Percentiles rank a stretch among this genome's conserved stretches.
These are phyloP conservation scores for Stemphylium lycopersici DNA, from an alignment of 2,329 filamentous ascomycete genomes.

Conservation along the genomic window DNA sequence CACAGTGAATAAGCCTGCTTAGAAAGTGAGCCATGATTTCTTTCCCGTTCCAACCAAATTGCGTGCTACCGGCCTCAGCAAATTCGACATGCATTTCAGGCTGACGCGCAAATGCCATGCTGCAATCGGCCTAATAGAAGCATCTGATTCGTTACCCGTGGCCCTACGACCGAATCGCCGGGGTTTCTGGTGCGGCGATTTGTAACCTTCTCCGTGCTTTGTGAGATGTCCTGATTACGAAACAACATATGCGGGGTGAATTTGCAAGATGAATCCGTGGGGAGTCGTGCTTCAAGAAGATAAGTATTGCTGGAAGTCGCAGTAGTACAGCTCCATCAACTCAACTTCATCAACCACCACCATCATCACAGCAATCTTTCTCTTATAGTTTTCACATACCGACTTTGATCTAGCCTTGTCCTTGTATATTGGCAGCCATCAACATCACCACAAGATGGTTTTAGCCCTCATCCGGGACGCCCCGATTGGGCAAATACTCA, in stretches of 20 bases:
- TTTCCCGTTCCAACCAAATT: not conserved
- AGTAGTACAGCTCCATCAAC: not conserved
- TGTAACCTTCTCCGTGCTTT: not conserved
- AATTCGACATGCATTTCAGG: not conserved
- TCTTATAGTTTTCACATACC: not conserved
- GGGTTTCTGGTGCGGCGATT: not conserved
- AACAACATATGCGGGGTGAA: not conserved
- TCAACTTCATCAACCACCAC: not conserved
- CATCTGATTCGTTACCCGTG: not conserved
- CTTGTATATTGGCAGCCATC: not conserved
- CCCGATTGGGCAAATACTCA: conserved; percentile 64
- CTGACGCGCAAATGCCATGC: not conserved
- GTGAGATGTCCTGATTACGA: conserved; percentile 3
- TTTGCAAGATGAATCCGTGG: not conserved
- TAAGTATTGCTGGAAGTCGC: not conserved
- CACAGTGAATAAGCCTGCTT: not conserved
- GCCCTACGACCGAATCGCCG: not conserved
- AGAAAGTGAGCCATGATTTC: not conserved
- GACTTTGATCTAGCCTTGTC: not conserved
- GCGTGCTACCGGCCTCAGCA: not conserved
- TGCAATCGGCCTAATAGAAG: not conserved
- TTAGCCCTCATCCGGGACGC: conserved; percentile 58
- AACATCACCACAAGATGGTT: not conserved
- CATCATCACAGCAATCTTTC: not conserved
- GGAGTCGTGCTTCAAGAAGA: not conserved